Evolutionary conservation across 2,329 filamentous ascomycete species (phyloP), one percentile per base, ranked within the genome.

Genomic region (Bretziella fagacearum): DNA sequence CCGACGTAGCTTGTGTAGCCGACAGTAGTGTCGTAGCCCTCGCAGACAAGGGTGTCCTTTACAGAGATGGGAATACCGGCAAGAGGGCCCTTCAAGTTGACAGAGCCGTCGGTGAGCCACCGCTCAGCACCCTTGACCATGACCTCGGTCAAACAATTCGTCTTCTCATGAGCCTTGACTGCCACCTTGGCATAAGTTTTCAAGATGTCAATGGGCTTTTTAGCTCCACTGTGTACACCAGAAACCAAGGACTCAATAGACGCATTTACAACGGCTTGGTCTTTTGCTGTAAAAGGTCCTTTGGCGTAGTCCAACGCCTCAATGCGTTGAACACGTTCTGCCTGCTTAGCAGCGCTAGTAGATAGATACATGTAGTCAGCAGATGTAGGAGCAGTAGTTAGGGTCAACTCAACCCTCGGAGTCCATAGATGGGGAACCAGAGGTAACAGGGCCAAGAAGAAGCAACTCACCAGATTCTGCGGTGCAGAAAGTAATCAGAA

Each of bases 61-160:
- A 95, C 61, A 42, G 81, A 87, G 29, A 95, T 71, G 0, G 89
- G 86, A 42, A 95, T 82, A 13, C 87, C 87, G 1, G 87, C 86
- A 26, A 95, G 64, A 1, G 87, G 84, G 0, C 86, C 86, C 56
- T 81, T 73, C 26, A 89, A 63, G 58, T 94, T 86, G 58, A 77
- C 66, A 6, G 64, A 68, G 8, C 66, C 68, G 47, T 70, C 64
- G 3, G 57, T 53, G 15, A 74, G 60, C 84, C 85, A 94, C 46
- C 67, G 62, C 62, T 93, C 84, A 0, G 85, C 84, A 47, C 80
- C 79, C 0, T 74, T 69, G 30, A 95, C 71, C 65, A 95, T 74
- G 48, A 95, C 67, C 63, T 95, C 87, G 0, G 89, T 95, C 10
- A 93, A 64, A 57, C 84, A 93, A 60, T 95, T 95, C 2, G 86